phyloP scores from a whole-genome alignment of 306 rosid genomes.

The Quercus aquifolioides region DNA sequence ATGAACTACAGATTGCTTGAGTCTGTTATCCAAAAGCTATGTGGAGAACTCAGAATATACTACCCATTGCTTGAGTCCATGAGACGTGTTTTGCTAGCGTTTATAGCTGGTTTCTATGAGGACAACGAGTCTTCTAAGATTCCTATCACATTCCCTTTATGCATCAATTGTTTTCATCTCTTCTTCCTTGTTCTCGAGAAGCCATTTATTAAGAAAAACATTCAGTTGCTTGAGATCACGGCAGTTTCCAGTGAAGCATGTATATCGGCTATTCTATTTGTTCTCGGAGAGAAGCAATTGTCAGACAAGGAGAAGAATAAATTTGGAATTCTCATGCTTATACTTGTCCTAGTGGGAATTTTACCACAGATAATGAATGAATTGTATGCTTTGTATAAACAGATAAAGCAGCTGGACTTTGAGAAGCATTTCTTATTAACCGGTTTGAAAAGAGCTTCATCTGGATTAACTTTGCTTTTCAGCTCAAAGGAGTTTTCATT shows the following conservation, averaged over 20 bases:
- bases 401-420: conserved; percentile 55
- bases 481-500: conserved; percentile 57
- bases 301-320: conserved; percentile 34
- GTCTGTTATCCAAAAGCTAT: too few relatives aligned
- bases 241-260: conserved; percentile 54
- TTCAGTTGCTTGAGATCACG: conserved; percentile 78
- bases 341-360: conserved; percentile 56
- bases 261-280: conserved; percentile 39
- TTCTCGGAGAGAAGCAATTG: conserved; percentile 42
- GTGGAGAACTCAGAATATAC: too few relatives aligned
- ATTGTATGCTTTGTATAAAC: conserved; percentile 69
- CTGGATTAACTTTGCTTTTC: conserved; percentile 56
- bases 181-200: conserved; percentile 84
- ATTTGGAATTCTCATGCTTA: conserved; percentile 56
- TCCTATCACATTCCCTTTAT: conserved; percentile 42
- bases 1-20: conserved; percentile 69
- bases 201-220: conserved; percentile 81
- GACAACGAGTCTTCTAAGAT: conserved; percentile 36
- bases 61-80: conserved; percentile 19
- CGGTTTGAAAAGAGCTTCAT: conserved; percentile 57
- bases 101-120: conserved; percentile 55
- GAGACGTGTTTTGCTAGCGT: conserved; percentile 55
- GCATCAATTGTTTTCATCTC: conserved; percentile 65
- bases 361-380: conserved; percentile 57
- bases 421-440: conserved; percentile 38